These are phyloP conservation scores for Friedmanniomyces simplex DNA, from an alignment of 495 filamentous ascomycete species.

Conservation along the genomic window DNA sequence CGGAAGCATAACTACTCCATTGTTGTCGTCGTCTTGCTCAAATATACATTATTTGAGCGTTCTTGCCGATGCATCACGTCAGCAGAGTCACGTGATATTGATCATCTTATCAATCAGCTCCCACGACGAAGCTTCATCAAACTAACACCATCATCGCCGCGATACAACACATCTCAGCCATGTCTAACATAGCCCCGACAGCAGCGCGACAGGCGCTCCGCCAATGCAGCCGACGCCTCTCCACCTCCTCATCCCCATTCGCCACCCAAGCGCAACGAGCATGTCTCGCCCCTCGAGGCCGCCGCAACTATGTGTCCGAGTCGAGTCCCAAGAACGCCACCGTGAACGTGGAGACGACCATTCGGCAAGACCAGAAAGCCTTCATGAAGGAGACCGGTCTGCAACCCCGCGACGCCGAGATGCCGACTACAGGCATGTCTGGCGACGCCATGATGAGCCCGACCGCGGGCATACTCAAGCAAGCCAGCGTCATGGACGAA, in stretches of 20 bases:
- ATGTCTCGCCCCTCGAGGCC: constrained; percentile 35
- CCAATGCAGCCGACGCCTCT: constrained; percentile 37
- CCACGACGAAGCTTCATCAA: neutral
- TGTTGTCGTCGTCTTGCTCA: too few species aligned
- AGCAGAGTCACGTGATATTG: too few species aligned
- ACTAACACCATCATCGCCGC: neutral
- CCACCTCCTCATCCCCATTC: constrained; percentile 12
- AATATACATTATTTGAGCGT: too few species aligned
- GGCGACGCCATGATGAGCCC: constrained; percentile 68
- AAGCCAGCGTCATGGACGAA: constrained; percentile 88
- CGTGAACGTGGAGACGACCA: constrained; percentile 70
- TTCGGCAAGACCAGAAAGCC: constrained; percentile 71
- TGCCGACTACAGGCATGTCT: constrained; percentile 49
- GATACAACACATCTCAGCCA: constrained; percentile 27
- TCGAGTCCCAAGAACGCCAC: constrained; percentile 69
- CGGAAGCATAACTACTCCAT: too few species aligned
- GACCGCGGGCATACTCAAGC: constrained; percentile 75
- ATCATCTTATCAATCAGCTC: too few species aligned
- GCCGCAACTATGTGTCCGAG: constrained; percentile 72
- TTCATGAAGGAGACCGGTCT: constrained; percentile 64
- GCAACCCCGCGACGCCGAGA: constrained; percentile 40
- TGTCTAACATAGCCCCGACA: constrained; percentile 62
- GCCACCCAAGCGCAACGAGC: constrained; percentile 33
- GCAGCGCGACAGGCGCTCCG: constrained; percentile 71
- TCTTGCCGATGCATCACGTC: too few species aligned